These are phyloP conservation scores for Aureobasidium sp. DNA, from an alignment of 2,329 filamentous ascomycete species.

Conservation along the genomic window DNA sequence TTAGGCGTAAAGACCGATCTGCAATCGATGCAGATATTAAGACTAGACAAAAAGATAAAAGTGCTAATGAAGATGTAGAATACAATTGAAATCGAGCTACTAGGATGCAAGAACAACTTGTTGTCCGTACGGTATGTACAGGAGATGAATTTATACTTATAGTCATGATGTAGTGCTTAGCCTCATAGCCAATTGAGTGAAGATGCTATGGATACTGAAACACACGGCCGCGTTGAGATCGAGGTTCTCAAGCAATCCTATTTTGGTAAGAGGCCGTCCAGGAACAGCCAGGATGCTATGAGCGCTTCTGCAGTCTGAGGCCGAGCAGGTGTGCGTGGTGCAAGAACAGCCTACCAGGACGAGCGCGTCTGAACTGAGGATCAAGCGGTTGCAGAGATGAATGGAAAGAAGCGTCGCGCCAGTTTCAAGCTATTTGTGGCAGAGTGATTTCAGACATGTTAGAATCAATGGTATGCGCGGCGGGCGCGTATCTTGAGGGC, in stretches of 20 bases:
- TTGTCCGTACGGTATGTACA: neutral
- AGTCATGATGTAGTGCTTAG: conserved; percentile 10
- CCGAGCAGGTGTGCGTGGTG: neutral
- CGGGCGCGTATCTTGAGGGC: conserved; percentile 7
- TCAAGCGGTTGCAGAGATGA: conserved; percentile 19
- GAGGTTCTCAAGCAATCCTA: neutral
- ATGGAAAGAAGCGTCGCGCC: conserved; percentile 23
- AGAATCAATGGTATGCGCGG: conserved; percentile 3
- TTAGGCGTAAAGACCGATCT: neutral
- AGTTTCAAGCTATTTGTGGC: conserved; percentile 21
- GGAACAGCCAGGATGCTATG: neutral
- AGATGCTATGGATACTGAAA: conserved; percentile 5
- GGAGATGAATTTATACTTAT: neutral
- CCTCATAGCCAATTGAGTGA: conserved; percentile 10
- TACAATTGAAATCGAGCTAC: neutral
- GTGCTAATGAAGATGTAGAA: conserved; percentile 14
- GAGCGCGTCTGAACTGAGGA: conserved; percentile 19
- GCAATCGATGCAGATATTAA: conserved; percentile 16
- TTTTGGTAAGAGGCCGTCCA: conserved; percentile 4
- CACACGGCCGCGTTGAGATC: neutral
- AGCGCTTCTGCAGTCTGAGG: conserved; percentile 6
- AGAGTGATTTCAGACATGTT: neutral
- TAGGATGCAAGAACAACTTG: neutral
- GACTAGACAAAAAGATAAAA: conserved; percentile 17
- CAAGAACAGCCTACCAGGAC: conserved; percentile 15